Evolutionary conservation across 2,329 filamentous ascomycete species (phyloP).

Genomic region (Microsporum audouinii): DNA sequence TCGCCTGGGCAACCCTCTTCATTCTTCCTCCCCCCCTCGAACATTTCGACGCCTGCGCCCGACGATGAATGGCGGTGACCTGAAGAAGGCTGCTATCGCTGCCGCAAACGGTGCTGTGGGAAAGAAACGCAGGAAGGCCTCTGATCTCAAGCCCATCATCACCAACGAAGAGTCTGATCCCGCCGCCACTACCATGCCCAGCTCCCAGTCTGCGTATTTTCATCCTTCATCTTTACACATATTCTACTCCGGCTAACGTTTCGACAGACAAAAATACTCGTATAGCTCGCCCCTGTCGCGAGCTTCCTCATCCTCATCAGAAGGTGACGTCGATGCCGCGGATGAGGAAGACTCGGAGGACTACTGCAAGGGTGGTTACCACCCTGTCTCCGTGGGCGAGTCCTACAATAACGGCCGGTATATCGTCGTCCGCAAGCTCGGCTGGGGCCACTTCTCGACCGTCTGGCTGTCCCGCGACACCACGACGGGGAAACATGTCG

Average conservation of each 20-base stretch:
- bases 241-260: background rate
- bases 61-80: slow-evolving; percentile 51
- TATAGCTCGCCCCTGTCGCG: slow-evolving; percentile 38
- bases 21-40: background rate
- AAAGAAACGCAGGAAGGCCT: slow-evolving; percentile 56
- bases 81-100: slow-evolving; percentile 40
- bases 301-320: slow-evolving; percentile 68
- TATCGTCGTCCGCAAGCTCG: slow-evolving; percentile 87
- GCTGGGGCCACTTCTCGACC: slow-evolving; percentile 98
- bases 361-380: slow-evolving; percentile 98
- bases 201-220: background rate
- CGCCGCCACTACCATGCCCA: slow-evolving; percentile 4
- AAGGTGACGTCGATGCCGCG: slow-evolving; percentile 79
- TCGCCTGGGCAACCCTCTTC: background rate
- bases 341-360: slow-evolving; percentile 98
- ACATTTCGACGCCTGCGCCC: background rate
- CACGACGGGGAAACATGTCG: slow-evolving; percentile 80
- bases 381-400: slow-evolving; percentile 87
- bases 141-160: slow-evolving; percentile 55
- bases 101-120: slow-evolving; percentile 45
- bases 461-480: slow-evolving; percentile 82
- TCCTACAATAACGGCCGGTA: slow-evolving; percentile 97
- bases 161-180: slow-evolving; percentile 42
- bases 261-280: background rate
- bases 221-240: background rate